phyloP scores from a whole-genome alignment of 306 rosid species.

The Sesbania bispinosa region DNA sequence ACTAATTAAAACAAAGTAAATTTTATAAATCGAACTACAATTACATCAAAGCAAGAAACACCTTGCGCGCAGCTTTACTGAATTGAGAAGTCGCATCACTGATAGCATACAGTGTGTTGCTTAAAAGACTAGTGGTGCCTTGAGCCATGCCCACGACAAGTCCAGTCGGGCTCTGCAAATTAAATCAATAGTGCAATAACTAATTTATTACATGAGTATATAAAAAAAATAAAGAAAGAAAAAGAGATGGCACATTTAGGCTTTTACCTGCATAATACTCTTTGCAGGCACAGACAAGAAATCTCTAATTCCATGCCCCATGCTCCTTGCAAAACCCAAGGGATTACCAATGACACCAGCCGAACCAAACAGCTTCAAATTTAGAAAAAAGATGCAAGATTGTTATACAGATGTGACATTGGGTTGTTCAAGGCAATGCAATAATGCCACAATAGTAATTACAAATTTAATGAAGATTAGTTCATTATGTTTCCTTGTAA shows the following conservation, averaged over 20 bases:
- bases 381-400: constrained; percentile 21
- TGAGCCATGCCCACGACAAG: constrained; percentile 87
- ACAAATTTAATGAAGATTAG: background rate
- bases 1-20: constrained; percentile 4
- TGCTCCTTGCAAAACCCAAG: constrained; percentile 91
- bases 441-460: background rate
- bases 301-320: constrained; percentile 87
- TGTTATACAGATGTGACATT: background rate
- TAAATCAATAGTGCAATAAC: constrained; percentile 16
- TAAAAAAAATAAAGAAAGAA: background rate
- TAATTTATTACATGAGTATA: constrained; percentile 2
- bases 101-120: constrained; percentile 87
- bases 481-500: background rate
- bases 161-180: constrained; percentile 85
- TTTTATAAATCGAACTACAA: background rate
- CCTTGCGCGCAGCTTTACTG: constrained; percentile 98
- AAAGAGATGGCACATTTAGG: background rate
- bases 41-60: constrained; percentile 31
- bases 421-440: background rate
- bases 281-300: constrained; percentile 87
- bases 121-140: constrained; percentile 91
- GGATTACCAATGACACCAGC: constrained; percentile 99
- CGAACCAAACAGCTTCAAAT: constrained; percentile 84
- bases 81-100: constrained; percentile 96
- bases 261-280: constrained; percentile 67